Evolutionary conservation across 2,329 filamentous ascomycete species (phyloP).

Genomic region (Calonectria pseudoturangicola): DNA sequence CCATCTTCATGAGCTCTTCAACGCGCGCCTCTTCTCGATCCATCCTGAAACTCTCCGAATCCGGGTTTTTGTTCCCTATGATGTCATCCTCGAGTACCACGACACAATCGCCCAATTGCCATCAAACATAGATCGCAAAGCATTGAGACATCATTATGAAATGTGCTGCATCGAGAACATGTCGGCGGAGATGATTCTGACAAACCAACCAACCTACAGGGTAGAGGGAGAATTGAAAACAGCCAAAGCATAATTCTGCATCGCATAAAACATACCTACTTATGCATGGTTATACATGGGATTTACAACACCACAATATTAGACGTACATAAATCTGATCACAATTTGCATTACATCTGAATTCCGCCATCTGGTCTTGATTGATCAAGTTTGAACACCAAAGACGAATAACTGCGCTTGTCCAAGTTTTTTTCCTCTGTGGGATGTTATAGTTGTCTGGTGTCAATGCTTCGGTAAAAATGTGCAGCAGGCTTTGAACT

Average conservation of each 20-base stretch:
- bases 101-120: background rate
- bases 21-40: constrained; percentile 49
- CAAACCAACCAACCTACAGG: background rate
- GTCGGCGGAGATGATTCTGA: background rate
- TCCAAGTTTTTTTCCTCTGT: too few relatives aligned
- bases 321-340: too few relatives aligned
- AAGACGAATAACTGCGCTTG: too few relatives aligned
- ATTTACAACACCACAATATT: too few relatives aligned
- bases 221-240: background rate
- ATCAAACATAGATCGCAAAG: constrained; percentile 7
- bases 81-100: constrained; percentile 7
- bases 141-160: constrained; percentile 6
- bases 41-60: constrained; percentile 47
- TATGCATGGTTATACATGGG: too few relatives aligned
- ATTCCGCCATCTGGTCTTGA: too few relatives aligned
- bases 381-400: too few relatives aligned
- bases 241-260: background rate
- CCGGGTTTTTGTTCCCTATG: constrained; percentile 31
- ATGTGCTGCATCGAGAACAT: constrained; percentile 24
- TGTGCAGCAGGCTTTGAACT: too few relatives aligned
- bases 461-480: too few relatives aligned
- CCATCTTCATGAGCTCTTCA: constrained; percentile 47
- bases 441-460: too few relatives aligned
- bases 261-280: background rate
- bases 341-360: too few relatives aligned